Base-by-base conservation (phyloP, 352 stramenopile species). In the Thalassiosira hispida region DNA sequence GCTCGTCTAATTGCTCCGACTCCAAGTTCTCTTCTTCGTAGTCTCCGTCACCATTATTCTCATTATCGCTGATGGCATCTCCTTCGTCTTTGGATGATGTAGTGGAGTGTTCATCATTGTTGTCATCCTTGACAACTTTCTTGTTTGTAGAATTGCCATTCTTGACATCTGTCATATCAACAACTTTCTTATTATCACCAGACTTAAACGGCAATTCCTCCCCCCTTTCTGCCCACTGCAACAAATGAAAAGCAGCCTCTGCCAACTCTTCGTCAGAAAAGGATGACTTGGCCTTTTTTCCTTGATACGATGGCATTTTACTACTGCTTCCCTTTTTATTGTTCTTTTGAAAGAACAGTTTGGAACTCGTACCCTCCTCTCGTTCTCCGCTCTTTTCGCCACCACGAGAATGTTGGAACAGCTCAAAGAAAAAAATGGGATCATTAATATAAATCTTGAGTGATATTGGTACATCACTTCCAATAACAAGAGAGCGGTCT, bases 181-280 rank as follows among this genome's bases (percentile, higher is more conserved):
- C 42, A 12, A 44, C 14, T 16, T 56, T 14, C 9, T 51, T 38
- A 55, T 8, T 35, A 18, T 9, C 20, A 12, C 16, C 16, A 18
- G 47, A 9, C 4, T 38, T 27, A 22, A 46, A 25, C 18, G 68
- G 62, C 51, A 71, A 25, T 38, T 86, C 71, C 60, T 91, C 77
- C 49, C 87, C 87, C 61, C 82, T 81, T 35, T 94, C 78, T 5
- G 86, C 87, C 86, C 86, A 94, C 63, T 93, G 86, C 56, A 94
- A 73, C 18, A 94, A 66, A n/a, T 20, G 70, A 87, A 91, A 93
- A 18, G 87, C 90, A 14, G 82, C 82, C 18, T 87, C 53, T 40
- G 51, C 61, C 35, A 91, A 46, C n/a, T 76, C 62, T 1, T 77
- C 62, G 9, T 49, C 4, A 14, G 55, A 61, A 55, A 60, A 38